Evolutionary conservation across 1,284 basidiomycete species (phyloP), one percentile per base, ranked within the genome.

Genomic region (Ceratobasidium sp.): DNA sequence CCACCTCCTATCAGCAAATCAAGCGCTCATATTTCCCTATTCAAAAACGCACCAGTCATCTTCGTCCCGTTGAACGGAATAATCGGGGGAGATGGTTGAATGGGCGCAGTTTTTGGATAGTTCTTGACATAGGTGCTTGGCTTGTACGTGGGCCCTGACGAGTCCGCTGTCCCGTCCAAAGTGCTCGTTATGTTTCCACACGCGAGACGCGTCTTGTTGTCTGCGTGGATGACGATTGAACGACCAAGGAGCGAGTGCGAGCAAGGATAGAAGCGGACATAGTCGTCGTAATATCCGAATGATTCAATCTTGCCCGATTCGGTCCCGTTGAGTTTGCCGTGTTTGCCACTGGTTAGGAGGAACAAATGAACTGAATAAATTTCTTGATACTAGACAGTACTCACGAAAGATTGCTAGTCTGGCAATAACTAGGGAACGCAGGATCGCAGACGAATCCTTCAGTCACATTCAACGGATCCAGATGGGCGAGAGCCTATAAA

Each of bases 121-220:
- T 74, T 46, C 46, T 63, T 76, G 37, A 76, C 66, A 54, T 66
- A 76, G 9, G 63, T 76, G 49, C 73, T 74, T 9, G 74, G 73
- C 39, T 71, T 63, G 66, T 65, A 22, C 0, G 76, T 76, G 16
- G 76, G 76, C 51, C 73, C 59, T 8, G 24, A 49, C 0, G 16
- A 3, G 41, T 75, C 64, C 1, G 77, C 77, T 16, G 79, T 80
- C 6, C 78, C 79, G 65, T 80, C 79, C 29, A 79, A 46, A 11
- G 56, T 58, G 3, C 77, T 78, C 39, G 77, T 80, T 62, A 80
- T 79, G 74, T 80, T 79, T 37, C 78, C 79, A 66, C 79, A 79
- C 7, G 78, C 78, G 31, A 79, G 56, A 1, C 78, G 75, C 14
- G 75, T 79, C 54, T 77, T 76, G 66, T 79, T 77, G 41, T 74